Conservation (phyloP, 331 rosid genomes). For the Dryas integrifolia region DNA sequence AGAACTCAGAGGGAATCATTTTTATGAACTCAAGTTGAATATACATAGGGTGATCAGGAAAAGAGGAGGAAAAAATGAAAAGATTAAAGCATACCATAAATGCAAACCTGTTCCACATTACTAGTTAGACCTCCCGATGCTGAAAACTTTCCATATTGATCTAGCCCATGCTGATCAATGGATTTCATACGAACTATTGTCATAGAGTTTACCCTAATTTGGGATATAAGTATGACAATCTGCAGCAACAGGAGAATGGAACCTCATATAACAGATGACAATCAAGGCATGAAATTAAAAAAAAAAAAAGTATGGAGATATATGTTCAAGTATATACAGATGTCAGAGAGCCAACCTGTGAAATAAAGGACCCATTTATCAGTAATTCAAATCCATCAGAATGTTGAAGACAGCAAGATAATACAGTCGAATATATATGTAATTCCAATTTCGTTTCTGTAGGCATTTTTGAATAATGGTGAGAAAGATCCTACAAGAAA, state of each 20-base stretch:
- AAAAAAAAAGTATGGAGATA: background rate
- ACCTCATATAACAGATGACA: slow-evolving; percentile 17
- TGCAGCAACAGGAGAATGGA: slow-evolving; percentile 40
- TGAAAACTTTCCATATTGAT: slow-evolving; percentile 41
- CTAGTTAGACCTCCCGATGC: slow-evolving; percentile 42
- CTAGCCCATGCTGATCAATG: slow-evolving; percentile 43
- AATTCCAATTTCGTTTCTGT: slow-evolving; percentile 71
- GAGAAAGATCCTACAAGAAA: slow-evolving; percentile 65
- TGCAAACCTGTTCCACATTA: slow-evolving; percentile 74
- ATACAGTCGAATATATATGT: slow-evolving; percentile 60
- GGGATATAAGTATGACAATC: slow-evolving; percentile 70
- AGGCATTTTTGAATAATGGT: slow-evolving; percentile 51
- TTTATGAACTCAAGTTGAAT: background rate
- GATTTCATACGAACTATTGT: slow-evolving; percentile 71
- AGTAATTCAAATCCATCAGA: slow-evolving; percentile 38
- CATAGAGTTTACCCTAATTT: slow-evolving; percentile 86
- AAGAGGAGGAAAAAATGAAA: background rate
- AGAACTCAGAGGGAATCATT: slow-evolving; percentile 22
- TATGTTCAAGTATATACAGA: background rate
- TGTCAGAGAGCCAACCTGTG: slow-evolving; percentile 51
- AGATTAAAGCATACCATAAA: slow-evolving; percentile 23
- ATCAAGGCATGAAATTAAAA: background rate
- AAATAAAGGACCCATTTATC: slow-evolving; percentile 43
- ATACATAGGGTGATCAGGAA: background rate
- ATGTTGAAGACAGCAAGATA: slow-evolving; percentile 58